Evolutionary conservation across 768 basidiomycete species (phyloP).

Genomic region (Cystofilobasidium ferigula): DNA sequence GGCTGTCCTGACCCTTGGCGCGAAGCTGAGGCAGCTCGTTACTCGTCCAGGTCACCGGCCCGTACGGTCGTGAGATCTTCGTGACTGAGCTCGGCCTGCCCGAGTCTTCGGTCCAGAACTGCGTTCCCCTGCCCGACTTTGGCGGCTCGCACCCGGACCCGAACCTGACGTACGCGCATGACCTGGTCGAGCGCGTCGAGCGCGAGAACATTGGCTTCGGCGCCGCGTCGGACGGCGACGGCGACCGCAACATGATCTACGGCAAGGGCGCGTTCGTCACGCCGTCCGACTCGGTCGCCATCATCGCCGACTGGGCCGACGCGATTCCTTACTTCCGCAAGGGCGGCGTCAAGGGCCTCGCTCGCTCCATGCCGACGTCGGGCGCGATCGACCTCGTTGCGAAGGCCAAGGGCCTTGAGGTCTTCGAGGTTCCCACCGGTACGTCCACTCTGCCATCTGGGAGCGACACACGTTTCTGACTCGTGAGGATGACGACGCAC

Average conservation of each 20-base stretch:
- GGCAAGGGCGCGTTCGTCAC: conserved; percentile 96
- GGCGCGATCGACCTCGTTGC: conserved; percentile 95
- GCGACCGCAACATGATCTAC: conserved; percentile 99
- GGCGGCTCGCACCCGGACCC: conserved; percentile 97
- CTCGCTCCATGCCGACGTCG: conserved; percentile 93
- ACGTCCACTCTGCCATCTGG: conserved; percentile 27
- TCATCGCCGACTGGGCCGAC: conserved; percentile 88
- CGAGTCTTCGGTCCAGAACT: conserved; percentile 74
- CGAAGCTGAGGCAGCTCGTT: too few relatives aligned
- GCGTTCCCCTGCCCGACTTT: conserved; percentile 82
- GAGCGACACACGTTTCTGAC: background rate
- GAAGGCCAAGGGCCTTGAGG: conserved; percentile 80
- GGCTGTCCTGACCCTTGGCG: too few relatives aligned
- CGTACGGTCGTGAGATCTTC: conserved; percentile 82
- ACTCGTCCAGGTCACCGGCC: conserved; percentile 58
- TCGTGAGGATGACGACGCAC: conserved; percentile 3
- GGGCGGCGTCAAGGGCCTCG: conserved; percentile 85
- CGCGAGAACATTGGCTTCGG: conserved; percentile 75
- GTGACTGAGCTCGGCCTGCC: conserved; percentile 70
- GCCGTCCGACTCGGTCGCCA: conserved; percentile 92
- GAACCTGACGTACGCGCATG: conserved; percentile 92
- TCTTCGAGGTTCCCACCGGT: conserved; percentile 96
- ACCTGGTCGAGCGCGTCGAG: conserved; percentile 86
- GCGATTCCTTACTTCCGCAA: conserved; percentile 39
- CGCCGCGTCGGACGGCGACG: conserved; percentile 93